Percentiles rank a stretch among this genome's conserved stretches.
Evolutionary conservation across 2,329 filamentous ascomycete species (phyloP).

Genomic region (Ophiostoma sp.): DNA sequence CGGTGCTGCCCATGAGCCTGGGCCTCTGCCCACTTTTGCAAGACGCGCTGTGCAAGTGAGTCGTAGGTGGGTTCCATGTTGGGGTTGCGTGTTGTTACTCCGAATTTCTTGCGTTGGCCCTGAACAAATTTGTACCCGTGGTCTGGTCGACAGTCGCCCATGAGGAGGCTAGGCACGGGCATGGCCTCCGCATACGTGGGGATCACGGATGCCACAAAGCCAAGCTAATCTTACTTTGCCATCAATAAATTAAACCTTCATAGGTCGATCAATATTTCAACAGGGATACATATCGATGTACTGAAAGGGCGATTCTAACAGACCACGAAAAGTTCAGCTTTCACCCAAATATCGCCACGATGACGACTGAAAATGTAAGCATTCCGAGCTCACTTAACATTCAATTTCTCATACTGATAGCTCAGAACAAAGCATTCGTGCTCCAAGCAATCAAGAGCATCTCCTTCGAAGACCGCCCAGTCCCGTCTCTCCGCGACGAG

Average conservation of each 20-base stretch:
- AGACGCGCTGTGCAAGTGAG: slow-evolving; percentile 28
- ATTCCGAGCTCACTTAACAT: background rate
- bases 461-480: slow-evolving; percentile 31
- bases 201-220: background rate
- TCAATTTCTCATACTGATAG: background rate
- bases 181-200: background rate
- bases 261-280: too few species aligned
- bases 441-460: background rate
- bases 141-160: background rate
- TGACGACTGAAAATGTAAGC: background rate
- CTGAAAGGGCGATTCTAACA: too few species aligned
- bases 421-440: background rate
- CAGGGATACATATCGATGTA: too few species aligned
- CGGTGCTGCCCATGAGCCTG: slow-evolving; percentile 8
- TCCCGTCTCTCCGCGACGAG: slow-evolving; percentile 38
- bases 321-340: background rate
- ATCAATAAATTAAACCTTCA: too few species aligned
- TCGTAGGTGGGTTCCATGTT: background rate
- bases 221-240: too few species aligned
- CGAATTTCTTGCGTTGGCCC: background rate
- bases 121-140: background rate
- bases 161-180: background rate
- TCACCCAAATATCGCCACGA: background rate
- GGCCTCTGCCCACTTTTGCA: background rate
- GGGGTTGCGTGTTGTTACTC: background rate